Base-by-base conservation (phyloP, 192 early-diverging fungal genomes). In the Umbelopsis isabellina region DNA sequence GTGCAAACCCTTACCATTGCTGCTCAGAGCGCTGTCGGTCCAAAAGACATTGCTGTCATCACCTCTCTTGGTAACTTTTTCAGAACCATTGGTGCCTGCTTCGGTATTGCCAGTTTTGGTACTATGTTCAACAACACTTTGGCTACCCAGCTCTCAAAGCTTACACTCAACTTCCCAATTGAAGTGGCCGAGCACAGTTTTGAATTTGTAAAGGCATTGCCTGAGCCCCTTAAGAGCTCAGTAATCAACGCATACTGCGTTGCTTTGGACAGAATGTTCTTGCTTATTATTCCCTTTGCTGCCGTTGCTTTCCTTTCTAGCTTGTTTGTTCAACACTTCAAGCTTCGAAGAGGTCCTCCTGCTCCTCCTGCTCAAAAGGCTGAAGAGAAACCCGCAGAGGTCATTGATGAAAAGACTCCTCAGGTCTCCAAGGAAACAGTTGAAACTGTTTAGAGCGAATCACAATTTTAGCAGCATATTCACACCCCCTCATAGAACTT, bases 1-100 rank as follows among this genome's bases (percentile, higher is more conserved):
- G 81, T 95, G 50, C 93, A 93, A 74, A 86, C 86, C 2, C 78
- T 88, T n/a, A 78, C 87, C 41, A 79, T 94, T 6, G 84, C 85
- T n/a, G 81, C 85, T 37, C 94, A 95, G 74, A 82, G 89, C 3
- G 74, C 86, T 21, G 92, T 93, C 44, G 55, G 66, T 1, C 67
- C 77, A 22, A 68, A 71, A 30, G 83, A 91, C 41, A 46, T 71
- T 71, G 69, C 69, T 21, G 52, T 71, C 69, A 71, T 71, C 20
- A 71, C 69, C 4, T 46, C 69, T 41, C 69, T 71, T 58, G 37
- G 50, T 18, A 55, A 55, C 41, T 71, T 71, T 45, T 71, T 52
- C 51, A 50, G 52, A 58, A 55, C 69, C 21, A 44, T 58, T 23
- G 69, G 69, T 55, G 69, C 50, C 55, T 50, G 49, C n/a, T 58